Evolutionary conservation across 2,329 filamentous ascomycete species (phyloP), one percentile per base, ranked within the genome.

Genomic region (Fusarium zealandicum): DNA sequence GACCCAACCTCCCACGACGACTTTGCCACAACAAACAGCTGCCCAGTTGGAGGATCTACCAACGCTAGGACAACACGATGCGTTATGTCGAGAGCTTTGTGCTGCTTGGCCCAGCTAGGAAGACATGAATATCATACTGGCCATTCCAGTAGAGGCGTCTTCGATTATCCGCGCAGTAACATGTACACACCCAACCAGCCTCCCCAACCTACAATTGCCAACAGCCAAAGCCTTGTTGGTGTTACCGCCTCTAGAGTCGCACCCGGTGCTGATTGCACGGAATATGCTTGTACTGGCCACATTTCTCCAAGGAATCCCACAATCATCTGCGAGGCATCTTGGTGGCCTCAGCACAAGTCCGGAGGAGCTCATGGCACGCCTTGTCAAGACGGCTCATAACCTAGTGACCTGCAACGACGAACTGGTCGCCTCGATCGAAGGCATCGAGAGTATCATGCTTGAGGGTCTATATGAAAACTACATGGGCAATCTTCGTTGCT

Each of bases 381-480:
- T 69, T 0, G 65, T 74, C 3, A 67, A 72, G 12, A 65, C 65
- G 0, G 70, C 69, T 1, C 69, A 63, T 11, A 67, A 63, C 5
- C 57, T 73, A 7, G 75, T 85, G 1, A 79, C 77, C 0, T 72
- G 71, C 12, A 76, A 82, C 20, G 77, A 82, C 43, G 75, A 77
- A 3, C 64, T 84, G 1, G 61, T 78, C 0, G 70, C 67, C 18
- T 77, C 75, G 0, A 32, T 81, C 1, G 79, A 82, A 45, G 78
- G 79, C 0, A 63, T 83, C 6, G 78, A 82, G 52, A 81, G 78
- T 44, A 58, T 84, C n/a, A 72, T 82, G 58, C 69, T 83, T 0
- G 76, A 82, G 55, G 72, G 72, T 11, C 69, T 80, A 17, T 80
- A 76, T 57, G 70, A 78, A 6, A 76, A 75, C 22, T 81, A 82